Evolutionary conservation across 2,329 filamentous ascomycete genomes (phyloP).

Genomic region (Bipolaris zeicola): DNA sequence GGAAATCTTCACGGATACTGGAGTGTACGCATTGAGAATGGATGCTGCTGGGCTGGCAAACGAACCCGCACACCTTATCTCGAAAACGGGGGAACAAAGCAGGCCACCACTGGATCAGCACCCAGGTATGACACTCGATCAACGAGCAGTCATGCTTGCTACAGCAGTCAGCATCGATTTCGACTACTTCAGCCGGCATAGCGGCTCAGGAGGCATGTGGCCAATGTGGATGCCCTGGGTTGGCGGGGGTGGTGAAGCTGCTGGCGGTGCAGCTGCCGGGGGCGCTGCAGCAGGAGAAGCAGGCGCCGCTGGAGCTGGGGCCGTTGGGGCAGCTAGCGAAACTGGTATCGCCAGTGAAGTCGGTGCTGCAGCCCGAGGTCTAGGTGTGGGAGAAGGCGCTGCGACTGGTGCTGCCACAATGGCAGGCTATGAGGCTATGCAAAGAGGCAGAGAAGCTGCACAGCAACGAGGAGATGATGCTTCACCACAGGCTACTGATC

Average conservation of each 20-base stretch:
- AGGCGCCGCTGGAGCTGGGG: slow-evolving; percentile 46
- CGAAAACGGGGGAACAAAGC: slow-evolving; percentile 42
- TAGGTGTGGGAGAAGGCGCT: slow-evolving; percentile 52
- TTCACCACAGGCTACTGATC: slow-evolving; percentile 36
- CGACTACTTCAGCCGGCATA: slow-evolving; percentile 70
- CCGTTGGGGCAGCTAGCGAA: slow-evolving; percentile 50
- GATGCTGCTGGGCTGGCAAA: slow-evolving; percentile 59
- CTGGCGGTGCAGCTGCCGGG: slow-evolving; percentile 36
- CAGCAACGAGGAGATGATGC: slow-evolving; percentile 30
- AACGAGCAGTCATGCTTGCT: slow-evolving; percentile 69
- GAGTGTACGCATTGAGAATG: slow-evolving; percentile 68
- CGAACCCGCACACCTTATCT: slow-evolving; percentile 48
- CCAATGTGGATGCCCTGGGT: slow-evolving; percentile 60
- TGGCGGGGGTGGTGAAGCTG: slow-evolving; percentile 35
- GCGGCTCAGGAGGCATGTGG: slow-evolving; percentile 51
- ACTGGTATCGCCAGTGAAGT: slow-evolving; percentile 56
- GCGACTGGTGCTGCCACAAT: slow-evolving; percentile 62
- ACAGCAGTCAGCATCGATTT: slow-evolving; percentile 70
- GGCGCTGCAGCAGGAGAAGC: slow-evolving; percentile 50
- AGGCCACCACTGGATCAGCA: slow-evolving; percentile 24
- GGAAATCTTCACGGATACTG: slow-evolving; percentile 70
- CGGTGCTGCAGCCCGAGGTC: slow-evolving; percentile 49
- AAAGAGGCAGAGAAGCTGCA: slow-evolving; percentile 51
- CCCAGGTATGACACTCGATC: slow-evolving; percentile 67
- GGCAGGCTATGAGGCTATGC: slow-evolving; percentile 68